phyloP scores from a whole-genome alignment of 2,329 filamentous ascomycete species.

The Fusarium illudens region DNA sequence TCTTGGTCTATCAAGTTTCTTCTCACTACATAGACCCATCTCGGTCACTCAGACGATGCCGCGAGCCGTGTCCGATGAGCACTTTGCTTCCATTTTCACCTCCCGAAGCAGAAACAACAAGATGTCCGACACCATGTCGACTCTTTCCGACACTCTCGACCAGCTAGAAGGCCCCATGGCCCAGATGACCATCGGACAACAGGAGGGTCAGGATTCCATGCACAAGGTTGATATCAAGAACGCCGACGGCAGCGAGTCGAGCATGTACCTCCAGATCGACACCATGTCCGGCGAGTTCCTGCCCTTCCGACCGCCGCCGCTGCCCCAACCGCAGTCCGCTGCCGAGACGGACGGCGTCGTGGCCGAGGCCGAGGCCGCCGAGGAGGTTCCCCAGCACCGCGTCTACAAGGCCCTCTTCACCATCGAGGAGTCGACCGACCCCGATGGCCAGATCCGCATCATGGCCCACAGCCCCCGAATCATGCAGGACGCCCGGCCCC shows the following conservation, averaged over 20 bases:
- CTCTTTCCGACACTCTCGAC: constrained; percentile 67
- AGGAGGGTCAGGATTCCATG: constrained; percentile 56
- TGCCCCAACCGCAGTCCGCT: constrained; percentile 69
- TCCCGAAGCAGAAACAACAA: constrained; percentile 58
- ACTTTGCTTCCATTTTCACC: constrained; percentile 87
- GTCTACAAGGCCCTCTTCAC: constrained; percentile 72
- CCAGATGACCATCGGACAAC: constrained; percentile 57
- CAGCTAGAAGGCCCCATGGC: constrained; percentile 67
- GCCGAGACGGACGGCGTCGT: constrained; percentile 49
- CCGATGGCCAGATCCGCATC: constrained; percentile 67
- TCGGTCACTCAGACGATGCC: constrained; percentile 86
- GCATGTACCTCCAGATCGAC: constrained; percentile 72
- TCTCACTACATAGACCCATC: constrained; percentile 94
- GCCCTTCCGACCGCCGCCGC: constrained; percentile 86
- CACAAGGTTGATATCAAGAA: constrained; percentile 63
- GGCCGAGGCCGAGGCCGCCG: constrained; percentile 45
- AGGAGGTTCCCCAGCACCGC: constrained; percentile 57
- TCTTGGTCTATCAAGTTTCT: constrained; percentile 89
- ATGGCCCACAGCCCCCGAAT: constrained; percentile 68
- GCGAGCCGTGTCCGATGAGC: constrained; percentile 72
- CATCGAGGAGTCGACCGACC: constrained; percentile 71
- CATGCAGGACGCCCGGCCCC: constrained; percentile 58
- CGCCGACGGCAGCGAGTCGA: constrained; percentile 64
- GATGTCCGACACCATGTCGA: constrained; percentile 72
- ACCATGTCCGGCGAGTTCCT: constrained; percentile 74